These are phyloP conservation scores for Leccinellum luteum DNA, from an alignment of 768 basidiomycete genomes.

Conservation along the genomic window DNA sequence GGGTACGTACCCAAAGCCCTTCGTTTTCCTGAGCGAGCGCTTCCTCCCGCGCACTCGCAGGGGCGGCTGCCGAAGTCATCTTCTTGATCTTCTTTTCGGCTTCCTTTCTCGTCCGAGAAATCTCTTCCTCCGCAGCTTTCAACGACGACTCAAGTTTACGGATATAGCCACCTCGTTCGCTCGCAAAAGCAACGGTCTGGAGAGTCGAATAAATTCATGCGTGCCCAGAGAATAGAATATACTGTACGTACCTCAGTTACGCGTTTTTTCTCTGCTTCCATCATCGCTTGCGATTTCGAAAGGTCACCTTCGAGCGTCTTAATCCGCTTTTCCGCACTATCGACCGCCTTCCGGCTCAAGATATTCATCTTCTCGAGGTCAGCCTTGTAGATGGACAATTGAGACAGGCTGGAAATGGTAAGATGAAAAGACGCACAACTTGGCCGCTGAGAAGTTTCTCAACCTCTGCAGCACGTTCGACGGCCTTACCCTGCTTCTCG, in stretches of 20 bases:
- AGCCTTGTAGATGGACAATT: constrained; percentile 24
- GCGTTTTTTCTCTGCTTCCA: constrained; percentile 40
- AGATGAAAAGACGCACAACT: constrained; percentile 45
- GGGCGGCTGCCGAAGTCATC: constrained; percentile 30
- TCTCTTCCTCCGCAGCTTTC: constrained; percentile 42
- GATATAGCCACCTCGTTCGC: constrained; percentile 30
- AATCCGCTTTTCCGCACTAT: constrained; percentile 27
- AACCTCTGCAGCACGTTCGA: constrained; percentile 63
- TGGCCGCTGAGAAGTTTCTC: constrained; percentile 60
- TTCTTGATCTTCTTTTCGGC: constrained; percentile 53
- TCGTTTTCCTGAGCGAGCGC: constrained; percentile 50
- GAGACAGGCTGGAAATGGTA: too few species aligned
- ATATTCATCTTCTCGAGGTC: constrained; percentile 47
- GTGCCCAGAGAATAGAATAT: not conserved
- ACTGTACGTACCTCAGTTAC: constrained; percentile 39
- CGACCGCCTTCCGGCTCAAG: constrained; percentile 30
- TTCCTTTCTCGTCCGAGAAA: constrained; percentile 47
- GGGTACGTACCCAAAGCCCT: constrained; percentile 54
- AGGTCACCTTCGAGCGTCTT: constrained; percentile 32
- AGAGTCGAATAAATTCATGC: not conserved
- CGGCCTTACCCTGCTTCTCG: constrained; percentile 58
- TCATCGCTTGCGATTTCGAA: constrained; percentile 32
- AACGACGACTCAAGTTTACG: constrained; percentile 22
- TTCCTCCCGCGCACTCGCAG: constrained; percentile 30
- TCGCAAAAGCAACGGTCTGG: constrained; percentile 30